Evolutionary conservation across 169 alveolate genomes (phyloP), one percentile per base, ranked within the genome.

Genomic region (Plasmodium coatneyi): DNA sequence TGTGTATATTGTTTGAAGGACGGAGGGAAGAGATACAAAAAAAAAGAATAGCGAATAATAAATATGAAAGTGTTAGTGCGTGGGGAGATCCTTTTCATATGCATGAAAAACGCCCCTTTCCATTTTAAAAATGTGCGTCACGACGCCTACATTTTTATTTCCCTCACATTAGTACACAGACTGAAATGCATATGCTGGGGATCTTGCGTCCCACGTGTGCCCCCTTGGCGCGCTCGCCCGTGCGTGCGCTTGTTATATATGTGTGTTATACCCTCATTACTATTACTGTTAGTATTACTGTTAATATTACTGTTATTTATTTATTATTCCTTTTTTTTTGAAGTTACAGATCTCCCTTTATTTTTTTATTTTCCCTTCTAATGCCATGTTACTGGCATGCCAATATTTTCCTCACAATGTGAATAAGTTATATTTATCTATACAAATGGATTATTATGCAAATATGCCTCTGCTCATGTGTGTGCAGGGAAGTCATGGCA

Each of bases 91-190:
- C 82, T 19, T 43, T 60, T 81, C 93, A 80, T 81, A 87, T 80
- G 93, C 30, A 87, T 80, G 93, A 80, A 66, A 66, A 80, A 46
- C 46, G 82, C 72, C 71, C 74, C 54, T 87, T 46, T 16, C n/a
- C 71, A 39, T 52, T 60, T 60, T 71, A 71, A 71, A 30, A 22
- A 28, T 14, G 66, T 82, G 32, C 16, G 19, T 34, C 25, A 22
- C 32, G 70, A 7, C n/a, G 34, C 16, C 28, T 49, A 66, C 36
- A n/a, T 71, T 41, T 49, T 82, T 71, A 54, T 82, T 19, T 52
- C 14, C n/a, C 66, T 39, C n/a, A 82, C 52, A 5, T 36, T 46
- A 71, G 71, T 28, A 52, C 39, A 54, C 70, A 56, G 34, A 36
- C 78, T 32, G 25, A 10, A 1, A 66, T 66, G 49, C 39, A 80